Conservation (phyloP, 306 rosid species). For the Dryas octopetala region DNA sequence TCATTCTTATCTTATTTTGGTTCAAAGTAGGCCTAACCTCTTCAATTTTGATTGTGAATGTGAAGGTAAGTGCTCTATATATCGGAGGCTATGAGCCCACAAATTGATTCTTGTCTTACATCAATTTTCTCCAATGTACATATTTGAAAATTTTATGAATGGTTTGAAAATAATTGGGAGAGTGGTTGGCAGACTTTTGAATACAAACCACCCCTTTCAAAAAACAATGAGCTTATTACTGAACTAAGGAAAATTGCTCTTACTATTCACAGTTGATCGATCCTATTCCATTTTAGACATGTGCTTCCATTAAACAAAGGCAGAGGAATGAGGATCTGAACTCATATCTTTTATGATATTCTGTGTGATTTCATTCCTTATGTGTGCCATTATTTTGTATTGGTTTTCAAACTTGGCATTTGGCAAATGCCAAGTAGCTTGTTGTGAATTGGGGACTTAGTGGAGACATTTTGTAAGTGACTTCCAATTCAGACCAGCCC, state of each 20-base stretch:
- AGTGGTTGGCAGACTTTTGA: conserved; percentile 5
- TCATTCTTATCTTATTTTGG: neutral
- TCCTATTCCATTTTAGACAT: neutral
- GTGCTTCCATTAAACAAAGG: no score
- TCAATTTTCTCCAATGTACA: neutral
- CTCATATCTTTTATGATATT: neutral
- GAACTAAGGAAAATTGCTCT: neutral
- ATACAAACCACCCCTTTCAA: neutral
- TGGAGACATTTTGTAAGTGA: neutral
- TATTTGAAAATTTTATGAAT: neutral
- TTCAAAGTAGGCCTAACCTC: neutral
- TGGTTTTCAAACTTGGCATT: no score
- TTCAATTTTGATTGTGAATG: neutral
- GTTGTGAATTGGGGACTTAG: neutral
- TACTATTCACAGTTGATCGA: neutral
- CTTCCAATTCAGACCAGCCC: neutral
- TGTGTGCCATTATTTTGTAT: neutral
- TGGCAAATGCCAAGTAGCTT: neutral
- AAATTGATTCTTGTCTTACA: neutral
- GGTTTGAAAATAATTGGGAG: conserved; percentile 8
- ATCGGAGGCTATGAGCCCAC: neutral
- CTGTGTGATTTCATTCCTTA: no score
- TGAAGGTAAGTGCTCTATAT: neutral
- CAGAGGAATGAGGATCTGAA: neutral
- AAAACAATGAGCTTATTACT: no score